These are phyloP conservation scores for Saccharomyces pastorianus DNA, from an alignment of 1,139 yeast species.

Conservation along the genomic window DNA sequence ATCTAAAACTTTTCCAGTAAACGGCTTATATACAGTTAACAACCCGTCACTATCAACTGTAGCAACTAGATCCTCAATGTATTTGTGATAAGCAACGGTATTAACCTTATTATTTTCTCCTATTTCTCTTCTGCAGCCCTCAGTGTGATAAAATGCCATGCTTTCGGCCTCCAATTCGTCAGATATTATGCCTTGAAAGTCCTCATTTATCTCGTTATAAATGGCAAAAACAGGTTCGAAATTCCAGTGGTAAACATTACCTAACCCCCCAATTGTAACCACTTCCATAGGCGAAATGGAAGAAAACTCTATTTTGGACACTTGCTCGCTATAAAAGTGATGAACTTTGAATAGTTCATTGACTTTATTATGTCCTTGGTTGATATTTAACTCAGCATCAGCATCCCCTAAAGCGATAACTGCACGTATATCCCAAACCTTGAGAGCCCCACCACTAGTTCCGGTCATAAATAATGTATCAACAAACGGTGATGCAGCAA, in stretches of 20 bases:
- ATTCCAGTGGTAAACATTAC: constrained; percentile 32
- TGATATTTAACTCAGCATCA: constrained; percentile 7
- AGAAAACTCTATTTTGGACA: constrained; percentile 23
- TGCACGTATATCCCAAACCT: constrained; percentile 29
- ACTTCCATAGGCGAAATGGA: constrained; percentile 20
- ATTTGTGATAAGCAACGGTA: constrained; percentile 24
- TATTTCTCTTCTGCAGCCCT: constrained; percentile 26
- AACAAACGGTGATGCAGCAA: constrained; percentile 20
- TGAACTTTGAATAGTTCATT: constrained; percentile 17
- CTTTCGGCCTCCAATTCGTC: constrained; percentile 23
- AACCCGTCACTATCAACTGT: constrained; percentile 28
- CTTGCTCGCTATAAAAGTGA: constrained; percentile 23
- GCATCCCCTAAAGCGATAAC: constrained; percentile 9
- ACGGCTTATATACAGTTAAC: constrained; percentile 28
- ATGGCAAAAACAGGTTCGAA: constrained; percentile 9
- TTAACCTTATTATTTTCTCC: constrained; percentile 14
- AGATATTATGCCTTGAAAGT: background rate
- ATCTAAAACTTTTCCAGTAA: constrained; percentile 21
- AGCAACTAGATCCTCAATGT: constrained; percentile 22
- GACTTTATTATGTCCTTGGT: background rate
- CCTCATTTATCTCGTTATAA: background rate
- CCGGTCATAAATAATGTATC: constrained; percentile 27
- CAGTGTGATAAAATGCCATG: constrained; percentile 28
- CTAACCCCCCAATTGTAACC: constrained; percentile 25
- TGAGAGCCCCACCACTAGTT: constrained; percentile 23